phyloP scores from a whole-genome alignment of 23 red algal species.

The Gracilaria domingensis region DNA sequence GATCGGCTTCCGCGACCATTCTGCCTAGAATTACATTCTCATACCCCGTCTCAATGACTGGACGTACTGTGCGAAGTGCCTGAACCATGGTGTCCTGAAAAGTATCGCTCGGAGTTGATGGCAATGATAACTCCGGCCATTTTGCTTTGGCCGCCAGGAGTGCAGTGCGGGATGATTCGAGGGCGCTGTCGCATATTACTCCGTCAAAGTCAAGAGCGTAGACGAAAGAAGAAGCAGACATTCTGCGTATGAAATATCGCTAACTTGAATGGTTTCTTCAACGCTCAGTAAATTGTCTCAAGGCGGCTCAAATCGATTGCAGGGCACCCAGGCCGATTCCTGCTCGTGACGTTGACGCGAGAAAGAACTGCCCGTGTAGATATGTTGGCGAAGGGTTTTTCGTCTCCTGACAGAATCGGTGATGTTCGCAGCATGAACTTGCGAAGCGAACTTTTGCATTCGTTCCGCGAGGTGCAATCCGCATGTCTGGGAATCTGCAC shows the following conservation, averaged over 20 bases:
- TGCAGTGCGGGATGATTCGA: conserved; percentile 74
- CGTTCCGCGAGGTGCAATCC: too few species aligned
- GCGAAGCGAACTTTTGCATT: too few species aligned
- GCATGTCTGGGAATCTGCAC: too few species aligned
- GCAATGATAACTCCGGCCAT: conserved; percentile 58
- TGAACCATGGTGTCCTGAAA: conserved; percentile 43
- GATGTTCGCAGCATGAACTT: too few species aligned
- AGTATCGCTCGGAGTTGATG: conserved; percentile 12
- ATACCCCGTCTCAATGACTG: conserved; percentile 90
- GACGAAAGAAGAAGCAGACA: conserved; percentile 29
- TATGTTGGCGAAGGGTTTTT: too few species aligned
- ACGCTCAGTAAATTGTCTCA: too few species aligned
- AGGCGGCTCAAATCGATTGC: too few species aligned
- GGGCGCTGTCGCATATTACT: conserved; percentile 89
- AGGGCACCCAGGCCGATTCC: too few species aligned
- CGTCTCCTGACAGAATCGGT: too few species aligned
- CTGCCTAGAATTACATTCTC: conserved; percentile 93
- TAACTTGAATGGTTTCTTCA: background rate
- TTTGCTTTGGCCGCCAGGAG: conserved; percentile 59
- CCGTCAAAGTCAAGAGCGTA: conserved; percentile 99
- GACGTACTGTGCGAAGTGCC: conserved; percentile 75
- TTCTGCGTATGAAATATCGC: background rate
- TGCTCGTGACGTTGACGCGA: too few species aligned
- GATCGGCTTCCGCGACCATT: conserved; percentile 58
- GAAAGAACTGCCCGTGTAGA: too few species aligned